phyloP scores from a whole-genome alignment of 2,329 filamentous ascomycete genomes.

The Aspergillus ibericus region DNA sequence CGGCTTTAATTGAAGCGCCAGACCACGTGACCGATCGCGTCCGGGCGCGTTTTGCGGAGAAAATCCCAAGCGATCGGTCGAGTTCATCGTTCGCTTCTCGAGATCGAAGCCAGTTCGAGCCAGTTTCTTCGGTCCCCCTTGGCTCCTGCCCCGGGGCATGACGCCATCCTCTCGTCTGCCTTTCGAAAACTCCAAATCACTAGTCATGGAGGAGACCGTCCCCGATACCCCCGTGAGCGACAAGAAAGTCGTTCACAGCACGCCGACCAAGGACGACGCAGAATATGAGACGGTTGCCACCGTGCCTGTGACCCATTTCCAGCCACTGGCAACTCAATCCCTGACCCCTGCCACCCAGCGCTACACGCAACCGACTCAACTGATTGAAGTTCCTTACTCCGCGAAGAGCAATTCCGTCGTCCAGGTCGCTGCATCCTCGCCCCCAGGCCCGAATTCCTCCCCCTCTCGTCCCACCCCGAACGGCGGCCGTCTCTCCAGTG shows the following conservation, averaged over 20 bases:
- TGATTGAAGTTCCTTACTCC: conserved; percentile 49
- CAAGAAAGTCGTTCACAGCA: conserved; percentile 33
- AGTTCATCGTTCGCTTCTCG: neutral
- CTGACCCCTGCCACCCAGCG: conserved; percentile 50
- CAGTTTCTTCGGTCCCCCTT: neutral
- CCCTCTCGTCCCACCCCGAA: conserved; percentile 37
- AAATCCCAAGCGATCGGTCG: conserved; percentile 13
- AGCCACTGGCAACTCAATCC: conserved; percentile 31
- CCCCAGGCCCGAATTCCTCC: conserved; percentile 55
- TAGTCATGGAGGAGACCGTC: conserved; percentile 41
- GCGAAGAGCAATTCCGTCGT: conserved; percentile 50
- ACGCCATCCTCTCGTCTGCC: conserved; percentile 1
- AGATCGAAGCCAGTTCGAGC: neutral
- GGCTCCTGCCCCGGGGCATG: conserved; percentile 4
- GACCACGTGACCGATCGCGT: conserved; percentile 25
- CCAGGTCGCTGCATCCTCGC: conserved; percentile 89
- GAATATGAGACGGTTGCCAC: conserved; percentile 52
- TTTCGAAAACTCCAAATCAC: neutral
- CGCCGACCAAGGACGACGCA: conserved; percentile 34
- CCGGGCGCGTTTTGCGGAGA: conserved; percentile 21
- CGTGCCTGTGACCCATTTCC: conserved; percentile 39
- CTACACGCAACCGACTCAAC: conserved; percentile 63
- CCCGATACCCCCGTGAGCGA: conserved; percentile 43
- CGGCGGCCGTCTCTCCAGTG: conserved; percentile 54
- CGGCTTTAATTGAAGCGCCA: conserved; percentile 24